Percentiles rank a stretch among this genome's conserved stretches.
phyloP scores from a whole-genome alignment of 202 grass and related monocot species.

The Brachypodium distachyon region DNA sequence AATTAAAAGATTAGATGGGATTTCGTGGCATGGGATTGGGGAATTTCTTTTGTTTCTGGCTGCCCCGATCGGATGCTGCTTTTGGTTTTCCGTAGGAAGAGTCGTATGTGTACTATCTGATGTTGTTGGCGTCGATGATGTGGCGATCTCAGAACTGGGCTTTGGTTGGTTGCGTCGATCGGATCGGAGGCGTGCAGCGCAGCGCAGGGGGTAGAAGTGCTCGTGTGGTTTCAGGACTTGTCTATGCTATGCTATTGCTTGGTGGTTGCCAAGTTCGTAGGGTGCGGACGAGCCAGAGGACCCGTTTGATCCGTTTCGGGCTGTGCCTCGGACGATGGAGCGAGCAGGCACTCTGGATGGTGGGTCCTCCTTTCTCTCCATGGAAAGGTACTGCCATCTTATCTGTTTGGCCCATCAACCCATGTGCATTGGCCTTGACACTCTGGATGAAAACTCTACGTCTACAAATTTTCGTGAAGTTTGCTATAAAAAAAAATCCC shows the following conservation, averaged over 20 bases:
- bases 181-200: neutral
- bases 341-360: too few relatives aligned
- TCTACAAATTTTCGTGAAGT: too few relatives aligned
- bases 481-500: too few relatives aligned
- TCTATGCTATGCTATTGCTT: neutral
- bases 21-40: constrained; percentile 29
- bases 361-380: too few relatives aligned
- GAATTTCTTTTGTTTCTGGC: neutral
- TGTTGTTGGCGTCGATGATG: neutral
- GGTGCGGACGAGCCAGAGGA: too few relatives aligned
- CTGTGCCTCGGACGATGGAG: constrained; percentile 4
- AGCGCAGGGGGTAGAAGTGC: too few relatives aligned
- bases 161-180: too few relatives aligned
- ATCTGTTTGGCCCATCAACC: too few relatives aligned
- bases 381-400: too few relatives aligned
- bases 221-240: neutral
- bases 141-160: too few relatives aligned
- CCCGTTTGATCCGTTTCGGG: constrained; percentile 31
- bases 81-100: neutral
- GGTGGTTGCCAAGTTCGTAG: constrained; percentile 1
- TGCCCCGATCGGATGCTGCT: constrained; percentile 15
- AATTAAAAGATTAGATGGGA: constrained; percentile 31
- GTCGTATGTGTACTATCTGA: neutral
- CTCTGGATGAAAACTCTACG: too few relatives aligned
- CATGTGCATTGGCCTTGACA: too few relatives aligned